A percentile compares a stretch with the other conserved stretches of the same genome.
Evolutionary conservation across 2,329 filamentous ascomycete species (phyloP).

Genomic region (Monosporascus sp.): DNA sequence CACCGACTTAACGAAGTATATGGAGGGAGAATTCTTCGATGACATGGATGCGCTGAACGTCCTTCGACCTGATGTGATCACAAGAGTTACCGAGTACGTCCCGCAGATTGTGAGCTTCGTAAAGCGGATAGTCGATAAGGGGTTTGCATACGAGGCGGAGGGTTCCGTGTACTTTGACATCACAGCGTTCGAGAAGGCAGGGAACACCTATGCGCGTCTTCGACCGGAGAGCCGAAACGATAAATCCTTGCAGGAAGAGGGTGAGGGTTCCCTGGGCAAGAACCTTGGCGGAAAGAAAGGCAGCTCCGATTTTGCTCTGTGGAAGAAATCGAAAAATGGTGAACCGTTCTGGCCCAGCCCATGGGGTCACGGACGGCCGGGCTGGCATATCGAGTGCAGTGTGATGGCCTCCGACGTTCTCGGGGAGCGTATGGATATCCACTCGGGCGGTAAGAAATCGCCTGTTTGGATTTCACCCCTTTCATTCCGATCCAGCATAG

Average conservation of each 20-base stretch:
- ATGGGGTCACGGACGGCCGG: conserved; percentile 84
- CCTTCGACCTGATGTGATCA: conserved; percentile 72
- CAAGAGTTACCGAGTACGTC: conserved; percentile 88
- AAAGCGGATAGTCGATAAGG: conserved; percentile 74
- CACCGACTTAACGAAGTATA: conserved; percentile 77
- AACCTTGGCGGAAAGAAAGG: conserved; percentile 63
- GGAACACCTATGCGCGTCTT: conserved; percentile 79
- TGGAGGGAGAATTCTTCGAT: conserved; percentile 80
- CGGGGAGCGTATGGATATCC: conserved; percentile 81
- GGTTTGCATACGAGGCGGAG: conserved; percentile 76
- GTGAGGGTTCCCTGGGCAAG: conserved; percentile 75
- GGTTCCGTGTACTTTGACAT: conserved; percentile 96
- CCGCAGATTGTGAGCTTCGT: conserved; percentile 83
- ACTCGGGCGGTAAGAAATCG: conserved; percentile 63
- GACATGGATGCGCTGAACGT: conserved; percentile 88
- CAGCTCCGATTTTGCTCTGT: conserved; percentile 82
- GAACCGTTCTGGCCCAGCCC: conserved; percentile 86
- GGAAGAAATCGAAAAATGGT: conserved; percentile 88
- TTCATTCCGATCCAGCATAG: too few species aligned
- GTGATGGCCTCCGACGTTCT: conserved; percentile 92
- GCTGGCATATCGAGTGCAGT: conserved; percentile 97
- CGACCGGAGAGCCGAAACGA: conserved; percentile 83
- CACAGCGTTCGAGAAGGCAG: conserved; percentile 72
- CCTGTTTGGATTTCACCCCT: background rate
- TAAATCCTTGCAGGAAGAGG: conserved; percentile 77